These are phyloP conservation scores for Cryptococcus neoformans DNA, from an alignment of 1,284 basidiomycete species.

Conservation along the genomic window DNA sequence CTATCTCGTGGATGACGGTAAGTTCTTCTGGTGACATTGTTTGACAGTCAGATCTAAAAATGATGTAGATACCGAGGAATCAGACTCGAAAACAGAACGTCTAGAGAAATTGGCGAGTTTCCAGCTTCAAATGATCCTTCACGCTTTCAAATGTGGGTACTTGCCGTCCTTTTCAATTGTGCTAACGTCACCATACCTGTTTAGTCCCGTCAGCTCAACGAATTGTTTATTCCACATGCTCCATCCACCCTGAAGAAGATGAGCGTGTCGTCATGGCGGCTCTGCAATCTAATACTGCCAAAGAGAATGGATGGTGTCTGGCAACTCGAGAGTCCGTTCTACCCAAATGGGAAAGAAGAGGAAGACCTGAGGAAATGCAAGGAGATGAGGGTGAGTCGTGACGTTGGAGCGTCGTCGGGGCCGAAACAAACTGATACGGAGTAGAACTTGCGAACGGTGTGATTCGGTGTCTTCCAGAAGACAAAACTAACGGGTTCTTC, in stretches of 20 bases:
- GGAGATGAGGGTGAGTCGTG: slow-evolving; percentile 34
- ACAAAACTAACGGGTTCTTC: slow-evolving; percentile 92
- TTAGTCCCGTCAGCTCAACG: slow-evolving; percentile 48
- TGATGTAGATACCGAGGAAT: slow-evolving; percentile 44
- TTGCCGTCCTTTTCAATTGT: not conserved
- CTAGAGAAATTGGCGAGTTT: slow-evolving; percentile 78
- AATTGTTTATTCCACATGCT: slow-evolving; percentile 97
- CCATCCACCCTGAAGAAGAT: slow-evolving; percentile 86
- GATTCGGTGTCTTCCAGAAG: slow-evolving; percentile 80
- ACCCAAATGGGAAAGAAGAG: slow-evolving; percentile 74
- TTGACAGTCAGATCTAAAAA: not conserved
- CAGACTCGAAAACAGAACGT: slow-evolving; percentile 60
- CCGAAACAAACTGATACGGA: not conserved
- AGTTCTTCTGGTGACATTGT: slow-evolving; percentile 5
- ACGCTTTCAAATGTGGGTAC: slow-evolving; percentile 85
- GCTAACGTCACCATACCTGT: not conserved
- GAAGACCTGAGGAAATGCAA: slow-evolving; percentile 61
- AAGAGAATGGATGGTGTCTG: slow-evolving; percentile 60
- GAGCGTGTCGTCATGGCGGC: slow-evolving; percentile 76
- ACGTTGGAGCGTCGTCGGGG: not conserved
- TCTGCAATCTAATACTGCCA: slow-evolving; percentile 66
- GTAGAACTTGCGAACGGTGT: slow-evolving; percentile 64
- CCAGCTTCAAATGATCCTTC: slow-evolving; percentile 87
- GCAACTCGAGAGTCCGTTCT: slow-evolving; percentile 65
- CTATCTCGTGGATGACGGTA: slow-evolving; percentile 64